Evolutionary conservation across 2,329 filamentous ascomycete species (phyloP).

Genomic region (Volutella citrinella): DNA sequence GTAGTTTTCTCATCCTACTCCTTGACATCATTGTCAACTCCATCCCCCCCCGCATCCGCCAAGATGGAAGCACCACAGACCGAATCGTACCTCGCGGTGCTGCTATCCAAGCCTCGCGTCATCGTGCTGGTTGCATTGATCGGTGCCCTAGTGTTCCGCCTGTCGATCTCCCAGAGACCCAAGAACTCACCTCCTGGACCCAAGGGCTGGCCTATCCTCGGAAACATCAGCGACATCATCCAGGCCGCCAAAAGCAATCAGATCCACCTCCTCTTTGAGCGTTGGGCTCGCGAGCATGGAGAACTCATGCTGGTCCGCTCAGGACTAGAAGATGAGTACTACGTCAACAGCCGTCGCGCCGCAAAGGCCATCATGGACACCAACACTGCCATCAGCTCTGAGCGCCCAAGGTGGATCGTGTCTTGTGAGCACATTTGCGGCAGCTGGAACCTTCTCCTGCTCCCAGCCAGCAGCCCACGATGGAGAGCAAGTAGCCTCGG

Average conservation of each 20-base stretch:
- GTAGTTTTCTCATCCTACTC: too few species aligned
- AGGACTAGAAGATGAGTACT: conserved; percentile 3
- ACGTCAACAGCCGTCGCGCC: conserved; percentile 1
- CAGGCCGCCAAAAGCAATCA: not conserved
- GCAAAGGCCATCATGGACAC: conserved; percentile 7
- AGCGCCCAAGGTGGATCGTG: conserved; percentile 7
- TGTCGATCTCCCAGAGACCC: not conserved
- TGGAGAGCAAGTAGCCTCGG: not conserved
- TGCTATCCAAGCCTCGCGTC: too few species aligned
- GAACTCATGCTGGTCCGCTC: conserved; percentile 4
- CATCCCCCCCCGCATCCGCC: too few species aligned
- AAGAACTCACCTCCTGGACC: conserved; percentile 5
- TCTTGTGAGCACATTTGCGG: conserved; percentile 4
- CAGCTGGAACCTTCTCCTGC: conserved; percentile 3
- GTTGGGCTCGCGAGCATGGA: conserved; percentile 3
- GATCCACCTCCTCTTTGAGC: conserved; percentile 1
- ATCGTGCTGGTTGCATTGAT: too few species aligned
- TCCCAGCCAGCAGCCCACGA: conserved; percentile 1
- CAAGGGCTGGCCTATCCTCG: conserved; percentile 1
- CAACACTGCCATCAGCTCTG: not conserved
- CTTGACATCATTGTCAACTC: too few species aligned
- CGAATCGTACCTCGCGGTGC: too few species aligned
- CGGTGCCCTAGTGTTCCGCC: too few species aligned
- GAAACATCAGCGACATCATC: conserved; percentile 3
- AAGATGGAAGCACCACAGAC: too few species aligned